A percentile compares a stretch with the other conserved stretches of the same genome.
Conservation (phyloP, 169 alveolate species). For the Cryptosporidium ubiquitum region DNA sequence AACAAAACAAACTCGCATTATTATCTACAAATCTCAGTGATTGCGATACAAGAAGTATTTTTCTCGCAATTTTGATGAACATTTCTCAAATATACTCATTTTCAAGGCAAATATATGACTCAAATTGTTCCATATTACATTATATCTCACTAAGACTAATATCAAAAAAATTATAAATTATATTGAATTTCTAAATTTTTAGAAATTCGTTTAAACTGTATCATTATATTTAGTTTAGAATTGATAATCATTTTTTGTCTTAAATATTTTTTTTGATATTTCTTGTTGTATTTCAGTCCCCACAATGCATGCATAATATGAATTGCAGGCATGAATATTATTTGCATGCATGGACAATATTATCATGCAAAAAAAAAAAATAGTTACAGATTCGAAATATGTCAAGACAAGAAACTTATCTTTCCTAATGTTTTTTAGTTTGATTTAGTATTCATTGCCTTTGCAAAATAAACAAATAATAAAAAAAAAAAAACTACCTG, state of each 20-base stretch:
- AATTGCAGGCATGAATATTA: conserved; percentile 7
- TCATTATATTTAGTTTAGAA: background rate
- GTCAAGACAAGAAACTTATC: background rate
- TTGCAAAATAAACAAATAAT: background rate
- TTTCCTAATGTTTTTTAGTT: background rate
- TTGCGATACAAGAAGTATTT: conserved; percentile 51
- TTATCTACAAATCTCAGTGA: conserved; percentile 28
- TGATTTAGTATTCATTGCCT: background rate
- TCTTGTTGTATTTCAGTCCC: background rate
- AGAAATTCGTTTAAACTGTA: background rate
- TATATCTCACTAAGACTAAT: conserved; percentile 16
- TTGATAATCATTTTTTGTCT: background rate
- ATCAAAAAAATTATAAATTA: background rate
- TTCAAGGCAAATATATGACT: conserved; percentile 54
- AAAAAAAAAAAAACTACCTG: background rate
- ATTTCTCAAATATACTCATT: conserved; percentile 57
- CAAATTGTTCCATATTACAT: conserved; percentile 33
- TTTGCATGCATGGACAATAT: conserved; percentile 3
- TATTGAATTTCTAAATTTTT: background rate
- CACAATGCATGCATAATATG: background rate
- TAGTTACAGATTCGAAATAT: background rate
- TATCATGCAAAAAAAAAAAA: background rate
- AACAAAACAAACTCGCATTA: conserved; percentile 51
- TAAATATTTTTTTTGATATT: background rate
- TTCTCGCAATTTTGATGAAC: conserved; percentile 51